Evolutionary conservation across 2,329 filamentous ascomycete genomes (phyloP), one percentile per base, ranked within the genome.

Genomic region (Paracorniculantispora psalliotae): DNA sequence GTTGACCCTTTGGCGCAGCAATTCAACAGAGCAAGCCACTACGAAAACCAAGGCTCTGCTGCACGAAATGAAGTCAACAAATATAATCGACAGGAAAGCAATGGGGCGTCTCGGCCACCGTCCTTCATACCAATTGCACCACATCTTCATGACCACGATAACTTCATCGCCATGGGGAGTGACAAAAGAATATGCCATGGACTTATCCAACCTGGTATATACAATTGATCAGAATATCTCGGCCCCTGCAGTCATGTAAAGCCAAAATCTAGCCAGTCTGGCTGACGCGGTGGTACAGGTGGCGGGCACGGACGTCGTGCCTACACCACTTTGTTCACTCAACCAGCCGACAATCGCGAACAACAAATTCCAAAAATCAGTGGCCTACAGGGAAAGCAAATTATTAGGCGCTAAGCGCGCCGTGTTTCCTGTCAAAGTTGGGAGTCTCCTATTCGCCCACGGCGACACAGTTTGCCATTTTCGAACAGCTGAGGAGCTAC

Each of bases 121-220:
- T 37, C n/a, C 10, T 15, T 6, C 33, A 37, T 12, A 12, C 6
- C 12, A n/a, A 37, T 37, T 37, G 12, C 28, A 10, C 3, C 3
- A 23, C 3, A 26, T 13, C 21, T 39, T 15, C 25, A 13, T 12
- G 3, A 8, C 17, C 26, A 35, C 15, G 33, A 53, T 13, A 53
- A 17, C 23, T 53, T 53, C 35, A 23, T 25, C 12, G 5, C 17
- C 13, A 9, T 53, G 7, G 35, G 35, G 15, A 78, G 81, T 65
- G 81, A 79, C 0, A 70, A 81, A 3, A 71, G 72, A n/a, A n/a
- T n/a, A n/a, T 3, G 79, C 79, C 1, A 81, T 81, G 78, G 75
- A 73, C 61, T 69, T 81, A 0, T 77, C 79, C 0, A 72, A 77
- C 0, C 66, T 71, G 17, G 74, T 77, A 1, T 71, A 75, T 35